Percentiles rank a stretch among this genome's conserved stretches.
These are phyloP conservation scores for Acacia melanoxylon DNA, from an alignment of 306 rosid species.

Conservation along the genomic window DNA sequence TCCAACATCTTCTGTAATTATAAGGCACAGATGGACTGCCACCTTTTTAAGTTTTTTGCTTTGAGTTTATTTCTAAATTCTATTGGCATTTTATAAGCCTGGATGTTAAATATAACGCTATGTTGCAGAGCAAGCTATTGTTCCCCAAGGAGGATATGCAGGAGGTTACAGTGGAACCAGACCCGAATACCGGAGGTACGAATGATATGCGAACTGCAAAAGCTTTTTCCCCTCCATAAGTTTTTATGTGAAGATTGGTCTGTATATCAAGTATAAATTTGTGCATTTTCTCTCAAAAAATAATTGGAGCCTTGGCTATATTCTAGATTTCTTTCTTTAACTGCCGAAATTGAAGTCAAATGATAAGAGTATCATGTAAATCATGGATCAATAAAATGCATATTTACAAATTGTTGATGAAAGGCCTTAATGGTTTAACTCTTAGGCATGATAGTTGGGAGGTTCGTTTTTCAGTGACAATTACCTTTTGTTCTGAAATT, in stretches of 20 bases:
- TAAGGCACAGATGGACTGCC: not conserved
- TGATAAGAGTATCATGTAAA: not conserved
- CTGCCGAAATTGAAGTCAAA: not conserved
- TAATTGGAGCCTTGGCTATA: not conserved
- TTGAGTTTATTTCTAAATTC: not conserved
- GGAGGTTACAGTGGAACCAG: constrained; percentile 50
- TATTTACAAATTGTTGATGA: not conserved
- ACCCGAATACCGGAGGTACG: constrained; percentile 60
- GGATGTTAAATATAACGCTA: constrained; percentile 18
- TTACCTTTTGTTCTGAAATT: not conserved
- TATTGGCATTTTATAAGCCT: not conserved
- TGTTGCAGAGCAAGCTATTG: constrained; percentile 67
- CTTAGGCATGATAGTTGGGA: not conserved
- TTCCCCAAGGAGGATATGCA: constrained; percentile 69
- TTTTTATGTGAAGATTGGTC: not conserved
- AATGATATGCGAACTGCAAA: not conserved
- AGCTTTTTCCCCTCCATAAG: too few relatives aligned
- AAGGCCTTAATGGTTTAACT: not conserved
- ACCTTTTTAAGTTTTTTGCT: constrained; percentile 3
- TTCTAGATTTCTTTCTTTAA: not conserved
- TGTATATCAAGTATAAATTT: constrained; percentile 14
- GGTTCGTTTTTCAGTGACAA: not conserved
- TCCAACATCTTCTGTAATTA: not conserved
- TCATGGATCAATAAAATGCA: constrained; percentile 2
- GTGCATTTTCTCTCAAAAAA: constrained; percentile 19